Base-by-base conservation (phyloP, 441 rosid genomes). In the Euphorbia celastroides region DNA sequence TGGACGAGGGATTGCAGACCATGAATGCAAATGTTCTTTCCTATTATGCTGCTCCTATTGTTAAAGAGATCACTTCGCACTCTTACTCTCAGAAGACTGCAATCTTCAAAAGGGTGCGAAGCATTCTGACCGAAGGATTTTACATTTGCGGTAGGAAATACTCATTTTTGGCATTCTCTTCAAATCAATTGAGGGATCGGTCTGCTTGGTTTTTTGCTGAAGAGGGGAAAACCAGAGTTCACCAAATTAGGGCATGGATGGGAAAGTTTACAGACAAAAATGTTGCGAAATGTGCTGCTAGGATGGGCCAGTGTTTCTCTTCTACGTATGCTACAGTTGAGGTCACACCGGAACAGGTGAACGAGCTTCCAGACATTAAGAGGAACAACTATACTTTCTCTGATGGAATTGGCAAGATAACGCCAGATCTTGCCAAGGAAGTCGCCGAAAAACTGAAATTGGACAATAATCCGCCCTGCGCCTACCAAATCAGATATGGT, bases 231-330 rank as follows among this genome's bases (percentile, higher is more conserved):
- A 76, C 70, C 56, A 70, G 68, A 38, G 97, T 85, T 70, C 20
- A 25, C 1, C 60, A 32, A 55, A 86, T 93, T 55, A 79, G 72
- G 74, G 55, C 2, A 19, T 93, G 98, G 98, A 93, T 88, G 97
- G 97, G 98, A 55, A 86, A 66, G 83, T 92, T 92, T 66, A 65
- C 6, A 16, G 70, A 83, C 71, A 77, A 4, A 72, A 90, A 87
- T 44, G 75, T 86, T 62, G 96, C 97, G 27, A 93, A 85, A 75
- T 88, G 98, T 80, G 96, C 98, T 69, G 98, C 97, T 41, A 83
- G 98, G 83, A 93, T 90, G 97, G 98, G 98, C 51, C 88, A 76
- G 62, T 93, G 97, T 80, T 93, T 93, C 78, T 93, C 98, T 42
- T 93, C 98, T 23, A 90, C 98, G 22, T 90, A 90, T 70, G 95